Evolutionary conservation across 306 rosid genomes (phyloP), one percentile per base, ranked within the genome.

Genomic region (Citrullus mucosospermus): DNA sequence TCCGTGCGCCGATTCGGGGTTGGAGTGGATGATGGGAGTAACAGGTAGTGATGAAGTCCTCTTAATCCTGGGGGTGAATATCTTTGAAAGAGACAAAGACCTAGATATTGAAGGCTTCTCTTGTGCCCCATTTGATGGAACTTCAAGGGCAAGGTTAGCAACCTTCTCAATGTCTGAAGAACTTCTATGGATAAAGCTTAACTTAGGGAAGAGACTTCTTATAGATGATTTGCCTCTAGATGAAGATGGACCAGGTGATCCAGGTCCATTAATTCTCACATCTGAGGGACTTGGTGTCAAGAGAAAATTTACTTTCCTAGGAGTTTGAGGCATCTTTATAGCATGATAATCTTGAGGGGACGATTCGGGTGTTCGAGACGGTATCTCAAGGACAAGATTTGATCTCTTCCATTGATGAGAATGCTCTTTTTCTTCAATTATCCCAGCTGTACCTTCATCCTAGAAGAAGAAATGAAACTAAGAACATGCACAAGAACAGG

Each of bases 21-120:
- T 86, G 30, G 86, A 81, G 56, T 79, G 89, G 32, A 78, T 84
- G 74, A 91, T 25, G 82, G 92, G 91, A 82, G 90, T 92, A 8
- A 88, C 97, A 0, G 99, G 99, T 17, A 96, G 88, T 14, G 99
- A 96, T 34, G 99, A 90, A 4, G 99, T 89, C 66, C 97, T 86
- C 78, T 91, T 91, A 71, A 92, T 90, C 88, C 85, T 88, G 25
- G 97, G 89, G 6, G 92, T 85, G 71, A 96, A 92, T 4, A 96
- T 85, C 82, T 91, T 96, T 28, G 93, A 83, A 32, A 92, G 86
- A 48, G 99, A 96, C 83, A 90, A 81, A 67, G 99, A 91, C 81
- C 97, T 88, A 14, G 96, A 63, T 36, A 92, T 91, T 50, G 90
- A 67, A 85, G 88, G 70, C 89, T 87, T 96, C 11, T 96, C 98